phyloP scores from a whole-genome alignment of 176 grass and related monocot species.

The Juncus effusus region DNA sequence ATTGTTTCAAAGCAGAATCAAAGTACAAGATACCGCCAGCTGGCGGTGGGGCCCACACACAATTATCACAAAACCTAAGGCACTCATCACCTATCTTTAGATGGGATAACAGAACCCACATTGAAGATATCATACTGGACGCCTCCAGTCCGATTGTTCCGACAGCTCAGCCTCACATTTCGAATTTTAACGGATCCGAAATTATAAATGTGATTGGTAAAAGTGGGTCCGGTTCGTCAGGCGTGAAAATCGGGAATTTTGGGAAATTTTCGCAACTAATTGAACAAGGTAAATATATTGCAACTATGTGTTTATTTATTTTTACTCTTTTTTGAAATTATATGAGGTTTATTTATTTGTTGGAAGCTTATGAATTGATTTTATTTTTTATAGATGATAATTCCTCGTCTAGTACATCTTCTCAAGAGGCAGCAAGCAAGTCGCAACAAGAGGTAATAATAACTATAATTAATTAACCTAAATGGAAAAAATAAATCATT shows the following conservation, averaged over 20 bases:
- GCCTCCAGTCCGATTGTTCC: constrained; percentile 19
- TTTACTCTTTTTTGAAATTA: too few species aligned
- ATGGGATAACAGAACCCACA: constrained; percentile 86
- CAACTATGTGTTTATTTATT: too few species aligned
- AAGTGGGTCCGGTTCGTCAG: background rate
- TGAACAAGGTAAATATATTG: too few species aligned
- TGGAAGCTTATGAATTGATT: constrained; percentile 3
- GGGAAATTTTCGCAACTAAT: too few species aligned
- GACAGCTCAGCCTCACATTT: constrained; percentile 5
- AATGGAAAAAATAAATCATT: background rate
- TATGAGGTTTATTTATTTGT: background rate
- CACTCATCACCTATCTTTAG: constrained; percentile 86
- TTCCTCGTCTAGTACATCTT: constrained; percentile 6
- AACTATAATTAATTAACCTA: background rate
- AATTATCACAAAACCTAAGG: constrained; percentile 61
- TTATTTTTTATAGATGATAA: constrained; percentile 1
- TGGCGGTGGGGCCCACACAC: constrained; percentile 40
- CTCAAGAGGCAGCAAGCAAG: background rate
- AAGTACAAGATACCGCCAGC: constrained; percentile 39
- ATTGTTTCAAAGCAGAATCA: constrained; percentile 61
- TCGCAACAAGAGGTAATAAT: constrained; percentile 7
- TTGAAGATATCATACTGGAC: constrained; percentile 68
- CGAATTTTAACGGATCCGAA: constrained; percentile 28
- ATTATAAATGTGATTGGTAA: constrained; percentile 11
- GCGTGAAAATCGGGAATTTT: background rate